Base-by-base conservation (phyloP, 805 yeast species). In the Ogataea salicorniae region DNA sequence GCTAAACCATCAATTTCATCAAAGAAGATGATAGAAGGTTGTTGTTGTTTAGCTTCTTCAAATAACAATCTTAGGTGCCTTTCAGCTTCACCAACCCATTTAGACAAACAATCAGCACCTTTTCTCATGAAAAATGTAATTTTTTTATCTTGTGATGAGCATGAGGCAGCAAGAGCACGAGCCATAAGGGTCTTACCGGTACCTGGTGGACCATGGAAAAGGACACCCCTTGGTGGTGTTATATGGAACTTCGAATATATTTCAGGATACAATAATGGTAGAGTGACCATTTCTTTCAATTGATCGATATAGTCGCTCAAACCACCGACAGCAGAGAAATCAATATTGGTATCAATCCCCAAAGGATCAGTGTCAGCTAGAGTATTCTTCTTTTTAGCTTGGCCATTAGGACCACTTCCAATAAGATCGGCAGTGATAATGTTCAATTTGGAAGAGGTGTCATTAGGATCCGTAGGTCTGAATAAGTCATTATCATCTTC, bases 11-110 rank as follows among this genome's bases (percentile, higher is more conserved):
- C 99, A 51, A 94, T 92, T 72, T 94, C 99, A 70, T 94, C 99
- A 62, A 94, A 94, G 66, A 94, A 94, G 15, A 94, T 94, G 47
- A 94, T 92, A 7, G 95, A 80, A 2, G 99, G 99, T 67, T 94
- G 99, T 57, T 90, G 91, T 54, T 87, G 89, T 58, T 85, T 86
- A 1, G 99, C 99, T 67, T 94, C 98, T 68, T 94, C 98, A 64
- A 94, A 94, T 47, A 94, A 69, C 39, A 92, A 71, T 50, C 99
- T 72, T 51, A 94, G 72, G 64, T 94, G 98, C 55, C 99, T 76
- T 68, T 94, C 99, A 6, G 98, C 98, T 67, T 94, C 99, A 59
- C 99, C 99, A 4, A 94, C 98, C 99, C 99, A 94, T 70, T 94
- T 94, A 40, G 96, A 87, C 57, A 94, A 71, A 62, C 95, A 87